A percentile compares a stretch with the other conserved stretches of the same genome.
Evolutionary conservation across 176 grass and related monocot genomes (phyloP).

Genomic region (Ananas comosus): DNA sequence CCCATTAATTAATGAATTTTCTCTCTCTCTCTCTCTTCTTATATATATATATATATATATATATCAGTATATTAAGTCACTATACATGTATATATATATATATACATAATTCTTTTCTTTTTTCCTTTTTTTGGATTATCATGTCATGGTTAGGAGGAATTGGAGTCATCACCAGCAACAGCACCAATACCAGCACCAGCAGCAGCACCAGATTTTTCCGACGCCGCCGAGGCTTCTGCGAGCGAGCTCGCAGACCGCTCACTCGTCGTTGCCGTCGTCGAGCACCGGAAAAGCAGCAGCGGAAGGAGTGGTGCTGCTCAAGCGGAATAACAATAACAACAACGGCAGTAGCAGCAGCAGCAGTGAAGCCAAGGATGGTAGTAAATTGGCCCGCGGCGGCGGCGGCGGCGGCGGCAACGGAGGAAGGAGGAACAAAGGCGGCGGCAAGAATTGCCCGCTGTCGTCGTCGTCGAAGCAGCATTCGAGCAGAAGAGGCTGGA

Average conservation of each 20-base stretch:
- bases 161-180: slow-evolving; percentile 27
- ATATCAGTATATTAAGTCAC: no score
- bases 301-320: slow-evolving; percentile 24
- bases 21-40: no score
- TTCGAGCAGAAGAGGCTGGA: slow-evolving; percentile 22
- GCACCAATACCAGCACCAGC: slow-evolving; percentile 8
- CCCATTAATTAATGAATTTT: no score
- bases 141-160: slow-evolving; percentile 29
- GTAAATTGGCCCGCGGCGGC: neutral
- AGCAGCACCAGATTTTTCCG: slow-evolving; percentile 19
- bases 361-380: neutral
- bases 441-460: neutral
- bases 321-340: slow-evolving; percentile 20
- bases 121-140: neutral
- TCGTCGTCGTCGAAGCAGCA: slow-evolving; percentile 24
- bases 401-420: slow-evolving; percentile 15
- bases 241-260: slow-evolving; percentile 10
- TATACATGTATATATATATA: neutral
- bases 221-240: slow-evolving; percentile 51
- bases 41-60: no score
- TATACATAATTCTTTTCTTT: neutral
- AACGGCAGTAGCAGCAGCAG: neutral
- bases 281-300: neutral
- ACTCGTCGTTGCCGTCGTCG: slow-evolving; percentile 17
- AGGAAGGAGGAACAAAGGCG: slow-evolving; percentile 26